Evolutionary conservation across 768 basidiomycete species (phyloP).

Genomic region (Chalciporus sphaerocephalus): DNA sequence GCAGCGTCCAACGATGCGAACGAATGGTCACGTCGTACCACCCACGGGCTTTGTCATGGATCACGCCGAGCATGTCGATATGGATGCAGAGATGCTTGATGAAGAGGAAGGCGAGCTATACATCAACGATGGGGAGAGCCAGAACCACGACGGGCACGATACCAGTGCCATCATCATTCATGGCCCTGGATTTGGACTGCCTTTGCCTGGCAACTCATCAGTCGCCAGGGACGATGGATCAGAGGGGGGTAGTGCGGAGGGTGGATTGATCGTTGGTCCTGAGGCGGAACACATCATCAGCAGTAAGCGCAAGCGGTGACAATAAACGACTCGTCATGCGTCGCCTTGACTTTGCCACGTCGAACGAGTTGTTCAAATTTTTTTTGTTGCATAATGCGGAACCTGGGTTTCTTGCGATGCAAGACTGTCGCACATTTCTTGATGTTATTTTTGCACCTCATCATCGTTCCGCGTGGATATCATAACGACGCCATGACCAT

Average conservation of each 20-base stretch:
- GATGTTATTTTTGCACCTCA: too few species aligned
- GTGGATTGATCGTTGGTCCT: background rate
- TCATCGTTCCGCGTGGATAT: too few species aligned
- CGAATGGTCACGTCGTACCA: slow-evolving; percentile 22
- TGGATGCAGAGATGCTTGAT: slow-evolving; percentile 30
- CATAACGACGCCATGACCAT: too few species aligned
- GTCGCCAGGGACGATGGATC: slow-evolving; percentile 16
- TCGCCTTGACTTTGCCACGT: background rate
- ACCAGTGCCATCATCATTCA: slow-evolving; percentile 5
- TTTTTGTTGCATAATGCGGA: too few species aligned
- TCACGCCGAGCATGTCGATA: slow-evolving; percentile 10
- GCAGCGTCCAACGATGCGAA: slow-evolving; percentile 24
- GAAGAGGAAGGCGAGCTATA: slow-evolving; percentile 10
- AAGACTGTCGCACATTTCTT: background rate
- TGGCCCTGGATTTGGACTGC: slow-evolving; percentile 18
- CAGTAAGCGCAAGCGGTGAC: slow-evolving; percentile 13
- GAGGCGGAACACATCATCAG: slow-evolving; percentile 7
- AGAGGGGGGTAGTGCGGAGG: slow-evolving; percentile 10
- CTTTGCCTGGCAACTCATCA: slow-evolving; percentile 13
- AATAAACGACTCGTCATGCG: background rate
- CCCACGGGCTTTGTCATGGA: slow-evolving; percentile 8
- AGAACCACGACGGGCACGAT: slow-evolving; percentile 4
- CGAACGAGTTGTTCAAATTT: too few species aligned
- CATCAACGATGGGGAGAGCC: slow-evolving; percentile 9
- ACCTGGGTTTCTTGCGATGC: too few species aligned